phyloP scores from a whole-genome alignment of 2,329 filamentous ascomycete species.

The Hypoxylon sp. region DNA sequence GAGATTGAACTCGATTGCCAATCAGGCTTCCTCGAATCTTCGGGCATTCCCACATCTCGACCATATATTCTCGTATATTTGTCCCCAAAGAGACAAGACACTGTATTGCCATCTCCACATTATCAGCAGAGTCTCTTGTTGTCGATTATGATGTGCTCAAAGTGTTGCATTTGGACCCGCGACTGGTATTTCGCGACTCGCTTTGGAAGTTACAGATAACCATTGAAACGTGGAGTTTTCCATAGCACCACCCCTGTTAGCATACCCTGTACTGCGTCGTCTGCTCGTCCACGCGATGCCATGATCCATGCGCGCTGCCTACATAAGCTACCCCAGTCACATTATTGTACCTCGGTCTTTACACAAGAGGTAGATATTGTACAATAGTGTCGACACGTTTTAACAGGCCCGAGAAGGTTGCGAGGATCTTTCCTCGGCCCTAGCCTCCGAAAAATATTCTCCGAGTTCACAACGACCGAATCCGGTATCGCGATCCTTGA shows the following conservation, averaged over 20 bases:
- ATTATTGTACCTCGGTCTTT: constrained; percentile 27
- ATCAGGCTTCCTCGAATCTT: constrained; percentile 23
- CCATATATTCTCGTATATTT: constrained; percentile 31
- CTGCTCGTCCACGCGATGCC: constrained; percentile 29
- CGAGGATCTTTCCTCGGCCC: constrained; percentile 45
- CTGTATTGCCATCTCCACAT: constrained; percentile 30
- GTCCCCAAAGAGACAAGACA: constrained; percentile 11
- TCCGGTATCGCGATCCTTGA: constrained; percentile 33
- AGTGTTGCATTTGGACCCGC: constrained; percentile 36
- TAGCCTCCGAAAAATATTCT: constrained; percentile 47
- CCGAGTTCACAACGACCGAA: constrained; percentile 46
- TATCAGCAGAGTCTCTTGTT: constrained; percentile 14
- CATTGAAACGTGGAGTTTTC: constrained; percentile 46
- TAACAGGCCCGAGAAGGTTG: constrained; percentile 30
- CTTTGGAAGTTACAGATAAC: constrained; percentile 37
- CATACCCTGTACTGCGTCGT: constrained; percentile 25
- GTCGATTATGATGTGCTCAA: constrained; percentile 39
- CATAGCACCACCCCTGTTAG: constrained; percentile 28
- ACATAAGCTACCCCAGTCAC: constrained; percentile 31
- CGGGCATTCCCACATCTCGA: constrained; percentile 37
- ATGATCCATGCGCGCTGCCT: constrained; percentile 37
- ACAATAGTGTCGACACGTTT: constrained; percentile 31
- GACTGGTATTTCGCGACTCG: constrained; percentile 35
- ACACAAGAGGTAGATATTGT: constrained; percentile 9
- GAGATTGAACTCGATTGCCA: constrained; percentile 20